These are phyloP conservation scores for Pholiota molesta DNA, from an alignment of 768 basidiomycete genomes.

Conservation along the genomic window DNA sequence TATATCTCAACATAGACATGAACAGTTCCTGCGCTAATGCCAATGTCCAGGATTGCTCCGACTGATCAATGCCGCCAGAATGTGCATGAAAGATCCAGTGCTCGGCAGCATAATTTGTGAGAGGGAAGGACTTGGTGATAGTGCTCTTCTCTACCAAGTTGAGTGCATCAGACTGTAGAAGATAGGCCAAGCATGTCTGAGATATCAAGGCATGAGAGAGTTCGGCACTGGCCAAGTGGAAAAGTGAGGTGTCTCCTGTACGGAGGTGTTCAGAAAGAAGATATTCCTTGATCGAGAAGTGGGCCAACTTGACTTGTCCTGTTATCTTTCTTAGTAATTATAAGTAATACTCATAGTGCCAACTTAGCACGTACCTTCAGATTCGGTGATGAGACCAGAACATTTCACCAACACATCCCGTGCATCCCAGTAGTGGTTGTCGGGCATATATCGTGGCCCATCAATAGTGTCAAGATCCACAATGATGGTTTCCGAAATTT, in stretches of 20 bases:
- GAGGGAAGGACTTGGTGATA: too few species aligned
- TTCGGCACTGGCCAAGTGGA: neutral
- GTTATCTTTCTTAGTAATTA: neutral
- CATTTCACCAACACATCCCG: neutral
- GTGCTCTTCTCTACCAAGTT: too few species aligned
- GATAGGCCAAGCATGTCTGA: neutral
- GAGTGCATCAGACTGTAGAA: neutral
- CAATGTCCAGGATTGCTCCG: too few species aligned
- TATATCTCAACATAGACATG: too few species aligned
- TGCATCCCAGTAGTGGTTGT: neutral
- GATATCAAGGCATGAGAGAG: neutral
- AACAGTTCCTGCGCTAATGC: too few species aligned
- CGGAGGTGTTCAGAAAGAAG: neutral
- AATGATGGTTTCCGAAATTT: neutral
- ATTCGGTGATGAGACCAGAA: neutral
- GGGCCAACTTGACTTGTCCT: neutral
- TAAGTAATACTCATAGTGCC: neutral
- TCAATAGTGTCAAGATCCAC: neutral
- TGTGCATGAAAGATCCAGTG: too few species aligned
- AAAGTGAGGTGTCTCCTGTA: neutral
- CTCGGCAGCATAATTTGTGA: too few species aligned
- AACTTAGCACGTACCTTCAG: neutral
- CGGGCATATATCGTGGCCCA: neutral
- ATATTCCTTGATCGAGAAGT: neutral
- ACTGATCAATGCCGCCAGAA: too few species aligned